Conservation (phyloP, 2,329 filamentous ascomycete genomes). For the Mollisia scopiformis region DNA sequence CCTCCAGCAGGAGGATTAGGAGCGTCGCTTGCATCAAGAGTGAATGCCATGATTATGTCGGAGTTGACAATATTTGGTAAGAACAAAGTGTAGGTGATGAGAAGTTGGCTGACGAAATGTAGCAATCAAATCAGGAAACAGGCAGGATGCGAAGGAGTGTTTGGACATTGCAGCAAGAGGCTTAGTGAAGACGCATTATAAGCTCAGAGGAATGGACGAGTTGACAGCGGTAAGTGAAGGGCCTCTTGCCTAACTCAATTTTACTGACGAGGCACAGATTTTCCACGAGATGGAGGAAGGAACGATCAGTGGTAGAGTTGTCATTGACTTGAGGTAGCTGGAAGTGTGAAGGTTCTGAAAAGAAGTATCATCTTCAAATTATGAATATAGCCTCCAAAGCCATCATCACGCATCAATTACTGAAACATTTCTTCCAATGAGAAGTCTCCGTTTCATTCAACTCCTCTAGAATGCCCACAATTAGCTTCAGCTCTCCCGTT, state of each 20-base stretch:
- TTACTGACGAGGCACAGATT: constrained; percentile 1
- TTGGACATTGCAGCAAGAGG: constrained; percentile 47
- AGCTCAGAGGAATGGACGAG: constrained; percentile 41
- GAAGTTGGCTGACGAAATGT: constrained; percentile 11
- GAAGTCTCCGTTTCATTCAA: too few relatives aligned
- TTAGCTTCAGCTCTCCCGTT: too few relatives aligned
- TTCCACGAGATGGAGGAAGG: constrained; percentile 11
- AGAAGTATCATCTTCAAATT: too few relatives aligned
- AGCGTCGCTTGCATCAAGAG: constrained; percentile 41
- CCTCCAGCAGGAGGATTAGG: too few relatives aligned
- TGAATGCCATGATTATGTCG: not conserved
- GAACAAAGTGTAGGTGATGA: not conserved
- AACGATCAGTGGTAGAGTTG: constrained; percentile 5
- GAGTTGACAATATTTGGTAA: constrained; percentile 10
- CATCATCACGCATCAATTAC: too few relatives aligned
- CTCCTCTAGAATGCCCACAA: too few relatives aligned
- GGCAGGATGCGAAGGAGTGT: constrained; percentile 48
- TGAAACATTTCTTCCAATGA: too few relatives aligned
- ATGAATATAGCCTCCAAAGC: too few relatives aligned
- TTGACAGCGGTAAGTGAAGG: constrained; percentile 26
- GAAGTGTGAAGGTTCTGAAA: too few relatives aligned
- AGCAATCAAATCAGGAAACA: constrained; percentile 48
- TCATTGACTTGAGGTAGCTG: constrained; percentile 10
- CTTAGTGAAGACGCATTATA: constrained; percentile 44
- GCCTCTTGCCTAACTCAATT: not conserved